Percentiles rank a stretch among this genome's conserved stretches.
These are phyloP conservation scores for Boletus huronensis DNA, from an alignment of 768 basidiomycete genomes.

Conservation along the genomic window DNA sequence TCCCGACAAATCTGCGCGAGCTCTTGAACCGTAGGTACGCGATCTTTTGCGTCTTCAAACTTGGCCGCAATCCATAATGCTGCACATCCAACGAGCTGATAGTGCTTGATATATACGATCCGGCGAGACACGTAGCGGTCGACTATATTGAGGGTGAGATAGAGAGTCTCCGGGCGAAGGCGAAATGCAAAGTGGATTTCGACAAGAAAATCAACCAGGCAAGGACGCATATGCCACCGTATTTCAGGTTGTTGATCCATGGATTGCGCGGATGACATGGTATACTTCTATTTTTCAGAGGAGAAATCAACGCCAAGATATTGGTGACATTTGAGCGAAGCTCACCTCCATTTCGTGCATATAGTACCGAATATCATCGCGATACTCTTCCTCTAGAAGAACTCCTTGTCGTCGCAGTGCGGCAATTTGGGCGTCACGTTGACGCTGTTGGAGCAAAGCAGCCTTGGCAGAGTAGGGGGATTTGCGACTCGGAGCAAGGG, in stretches of 20 bases:
- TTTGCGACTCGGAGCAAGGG: conserved; percentile 50
- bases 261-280: conserved; percentile 88
- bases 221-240: conserved; percentile 98
- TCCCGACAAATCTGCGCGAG: conserved; percentile 94
- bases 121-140: conserved; percentile 99
- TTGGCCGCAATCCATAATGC: conserved; percentile 99
- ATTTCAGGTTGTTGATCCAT: conserved; percentile 99
- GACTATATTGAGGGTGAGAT: conserved; percentile 97
- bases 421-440: conserved; percentile 64
- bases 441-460: conserved; percentile 58
- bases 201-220: conserved; percentile 97
- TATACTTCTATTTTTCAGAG: conserved; percentile 54
- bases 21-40: conserved; percentile 93
- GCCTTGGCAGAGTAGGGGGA: conserved; percentile 66
- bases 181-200: conserved; percentile 98
- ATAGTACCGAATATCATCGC: conserved; percentile 86
- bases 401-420: conserved; percentile 70
- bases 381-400: conserved; percentile 92
- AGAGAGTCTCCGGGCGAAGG: conserved; percentile 96
- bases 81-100: conserved; percentile 97
- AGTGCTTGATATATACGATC: conserved; percentile 98
- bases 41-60: conserved; percentile 98
- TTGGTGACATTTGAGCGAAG: conserved; percentile 8
- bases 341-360: conserved; percentile 99
- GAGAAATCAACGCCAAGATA: conserved; percentile 7